A percentile compares a stretch with the other conserved stretches of the same genome.
Conservation (phyloP, 805 yeast genomes). For the Candida pini region DNA sequence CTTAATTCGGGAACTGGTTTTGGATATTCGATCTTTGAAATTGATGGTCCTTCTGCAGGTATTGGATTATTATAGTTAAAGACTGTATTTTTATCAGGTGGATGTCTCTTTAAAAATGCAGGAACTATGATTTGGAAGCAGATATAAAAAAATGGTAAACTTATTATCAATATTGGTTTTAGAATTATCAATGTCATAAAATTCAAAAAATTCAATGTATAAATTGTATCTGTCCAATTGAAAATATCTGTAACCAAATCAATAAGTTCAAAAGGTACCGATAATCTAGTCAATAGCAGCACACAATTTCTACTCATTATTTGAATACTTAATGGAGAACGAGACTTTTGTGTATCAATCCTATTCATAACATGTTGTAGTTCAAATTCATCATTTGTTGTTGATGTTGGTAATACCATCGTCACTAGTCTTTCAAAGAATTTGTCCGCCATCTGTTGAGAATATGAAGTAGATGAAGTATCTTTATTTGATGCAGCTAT, state of each 20-base stretch:
- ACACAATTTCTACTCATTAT: conserved; percentile 65
- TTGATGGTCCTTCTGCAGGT: conserved; percentile 47
- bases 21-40: conserved; percentile 45
- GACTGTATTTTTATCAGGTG: conserved; percentile 45
- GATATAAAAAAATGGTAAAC: conserved; percentile 51
- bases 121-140: conserved; percentile 60
- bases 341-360: conserved; percentile 49
- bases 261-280: conserved; percentile 54
- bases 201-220: conserved; percentile 51
- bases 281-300: conserved; percentile 53
- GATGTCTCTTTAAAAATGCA: conserved; percentile 53
- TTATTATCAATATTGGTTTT: conserved; percentile 50
- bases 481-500: background rate
- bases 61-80: conserved; percentile 33
- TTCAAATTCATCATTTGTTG: conserved; percentile 37
- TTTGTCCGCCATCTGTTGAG: conserved; percentile 49
- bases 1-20: conserved; percentile 76
- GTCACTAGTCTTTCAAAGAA: conserved; percentile 64
- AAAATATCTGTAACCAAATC: conserved; percentile 52
- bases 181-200: conserved; percentile 37
- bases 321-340: conserved; percentile 69
- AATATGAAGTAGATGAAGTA: conserved; percentile 7
- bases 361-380: conserved; percentile 41
- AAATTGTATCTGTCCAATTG: conserved; percentile 60
- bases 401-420: conserved; percentile 65